A percentile compares a stretch with the other conserved stretches of the same genome.
These are phyloP conservation scores for Hygrophila difformis DNA, from an alignment of 257 asterid genomes.

Conservation along the genomic window DNA sequence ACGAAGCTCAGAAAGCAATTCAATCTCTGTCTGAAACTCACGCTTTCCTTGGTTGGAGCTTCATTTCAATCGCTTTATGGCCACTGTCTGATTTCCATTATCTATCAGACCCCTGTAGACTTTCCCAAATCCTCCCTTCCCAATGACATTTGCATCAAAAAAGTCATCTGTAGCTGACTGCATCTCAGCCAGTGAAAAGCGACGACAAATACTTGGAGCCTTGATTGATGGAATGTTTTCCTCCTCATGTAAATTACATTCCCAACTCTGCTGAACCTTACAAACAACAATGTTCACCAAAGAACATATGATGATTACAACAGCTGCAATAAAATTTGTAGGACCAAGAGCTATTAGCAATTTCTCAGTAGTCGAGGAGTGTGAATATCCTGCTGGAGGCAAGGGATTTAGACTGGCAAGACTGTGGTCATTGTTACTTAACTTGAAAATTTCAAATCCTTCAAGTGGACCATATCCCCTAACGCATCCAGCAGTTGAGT, in stretches of 20 bases:
- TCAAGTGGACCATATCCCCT: conserved; percentile 35
- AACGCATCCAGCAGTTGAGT: neutral
- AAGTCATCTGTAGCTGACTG: conserved; percentile 40
- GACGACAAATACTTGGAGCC: conserved; percentile 37
- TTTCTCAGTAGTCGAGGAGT: conserved; percentile 16
- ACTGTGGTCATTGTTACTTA: conserved; percentile 40
- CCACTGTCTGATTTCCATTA: conserved; percentile 32
- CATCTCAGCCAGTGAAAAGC: conserved; percentile 55
- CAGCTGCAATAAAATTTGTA: conserved; percentile 21
- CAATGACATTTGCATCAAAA: conserved; percentile 47
- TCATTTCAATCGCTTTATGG: conserved; percentile 57
- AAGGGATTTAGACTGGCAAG: conserved; percentile 60
- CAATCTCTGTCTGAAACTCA: conserved; percentile 70
- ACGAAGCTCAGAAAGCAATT: conserved; percentile 64
- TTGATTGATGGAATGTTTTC: conserved; percentile 27
- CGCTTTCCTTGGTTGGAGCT: conserved; percentile 58
- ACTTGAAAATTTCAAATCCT: conserved; percentile 65
- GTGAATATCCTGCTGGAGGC: conserved; percentile 12
- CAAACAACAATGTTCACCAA: conserved; percentile 33
- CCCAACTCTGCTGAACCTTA: conserved; percentile 19
- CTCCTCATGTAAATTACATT: conserved; percentile 16
- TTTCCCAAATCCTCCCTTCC: conserved; percentile 85
- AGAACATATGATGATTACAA: conserved; percentile 29
- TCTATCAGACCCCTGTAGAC: conserved; percentile 57
- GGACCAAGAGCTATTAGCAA: conserved; percentile 28